Percentiles rank a stretch among this genome's conserved stretches.
phyloP scores from a whole-genome alignment of 2,329 filamentous ascomycete genomes.

The Huntiella decipiens region DNA sequence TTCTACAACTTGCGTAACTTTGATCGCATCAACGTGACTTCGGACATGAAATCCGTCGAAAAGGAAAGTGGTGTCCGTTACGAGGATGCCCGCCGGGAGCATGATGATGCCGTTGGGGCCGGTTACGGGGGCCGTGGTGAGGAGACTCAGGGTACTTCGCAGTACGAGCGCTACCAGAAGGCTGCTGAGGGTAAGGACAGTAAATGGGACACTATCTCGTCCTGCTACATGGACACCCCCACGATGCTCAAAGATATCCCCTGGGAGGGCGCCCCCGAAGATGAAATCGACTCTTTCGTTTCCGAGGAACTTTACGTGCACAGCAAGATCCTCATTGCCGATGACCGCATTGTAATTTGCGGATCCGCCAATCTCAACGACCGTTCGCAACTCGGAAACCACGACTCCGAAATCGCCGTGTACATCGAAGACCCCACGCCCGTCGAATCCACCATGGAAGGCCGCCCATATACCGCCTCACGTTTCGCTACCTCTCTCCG shows the following conservation, averaged over 20 bases:
- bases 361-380: conserved; percentile 45
- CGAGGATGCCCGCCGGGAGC: conserved; percentile 43
- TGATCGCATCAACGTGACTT: conserved; percentile 59
- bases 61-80: conserved; percentile 46
- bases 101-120: conserved; percentile 37
- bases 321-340: conserved; percentile 58
- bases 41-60: conserved; percentile 41
- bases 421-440: conserved; percentile 61
- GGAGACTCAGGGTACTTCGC: conserved; percentile 21
- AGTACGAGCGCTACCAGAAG: conserved; percentile 55
- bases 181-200: conserved; percentile 24
- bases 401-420: conserved; percentile 81
- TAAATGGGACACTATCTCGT: conserved; percentile 52
- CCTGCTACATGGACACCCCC: conserved; percentile 69
- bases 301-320: conserved; percentile 44
- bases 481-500: conserved; percentile 65
- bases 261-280: conserved; percentile 35
- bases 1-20: conserved; percentile 78
- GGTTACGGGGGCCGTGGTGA: conserved; percentile 22
- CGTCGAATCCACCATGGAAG: conserved; percentile 55
- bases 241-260: conserved; percentile 42
- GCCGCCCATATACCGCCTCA: conserved; percentile 49
- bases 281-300: conserved; percentile 41
- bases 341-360: conserved; percentile 66
- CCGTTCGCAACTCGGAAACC: conserved; percentile 58